A percentile compares a stretch with the other conserved stretches of the same genome.
These are phyloP conservation scores for Cryptosporidium bovis DNA, from an alignment of 169 alveolate genomes.

Conservation along the genomic window DNA sequence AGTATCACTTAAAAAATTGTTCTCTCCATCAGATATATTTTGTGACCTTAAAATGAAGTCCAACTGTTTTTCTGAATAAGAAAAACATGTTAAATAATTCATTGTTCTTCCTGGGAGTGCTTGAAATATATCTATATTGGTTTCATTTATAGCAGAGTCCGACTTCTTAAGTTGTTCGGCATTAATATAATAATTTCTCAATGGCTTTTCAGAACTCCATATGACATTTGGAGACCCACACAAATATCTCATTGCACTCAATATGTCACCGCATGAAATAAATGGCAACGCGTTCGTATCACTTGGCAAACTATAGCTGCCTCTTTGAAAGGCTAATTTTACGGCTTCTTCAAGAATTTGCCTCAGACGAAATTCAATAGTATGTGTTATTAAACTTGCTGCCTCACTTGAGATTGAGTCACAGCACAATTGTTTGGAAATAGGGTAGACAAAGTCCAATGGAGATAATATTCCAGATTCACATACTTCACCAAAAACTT, in stretches of 20 bases:
- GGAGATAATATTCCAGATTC: conserved; percentile 10
- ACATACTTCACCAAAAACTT: background rate
- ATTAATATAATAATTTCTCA: conserved; percentile 21
- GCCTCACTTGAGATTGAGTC: conserved; percentile 49
- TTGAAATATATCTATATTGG: conserved; percentile 22
- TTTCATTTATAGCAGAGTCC: conserved; percentile 17
- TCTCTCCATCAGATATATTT: background rate
- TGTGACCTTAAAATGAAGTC: background rate
- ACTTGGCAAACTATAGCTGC: conserved; percentile 5
- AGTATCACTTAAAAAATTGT: background rate
- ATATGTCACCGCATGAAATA: conserved; percentile 45
- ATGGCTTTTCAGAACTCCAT: conserved; percentile 45
- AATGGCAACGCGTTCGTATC: background rate
- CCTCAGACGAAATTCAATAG: conserved; percentile 52
- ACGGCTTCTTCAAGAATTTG: conserved; percentile 60
- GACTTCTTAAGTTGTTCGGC: background rate
- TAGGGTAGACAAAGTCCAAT: conserved; percentile 63
- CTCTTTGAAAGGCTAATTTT: conserved; percentile 53
- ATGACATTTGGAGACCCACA: conserved; percentile 47
- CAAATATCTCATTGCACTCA: conserved; percentile 53
- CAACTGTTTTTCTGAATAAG: background rate
- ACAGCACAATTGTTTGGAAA: conserved; percentile 64
- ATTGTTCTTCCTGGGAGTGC: conserved; percentile 47
- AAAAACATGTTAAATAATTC: conserved; percentile 39
- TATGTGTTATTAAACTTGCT: conserved; percentile 33